These are phyloP conservation scores for Globisporangium nodosum DNA, from an alignment of 352 stramenopile genomes.

Conservation along the genomic window DNA sequence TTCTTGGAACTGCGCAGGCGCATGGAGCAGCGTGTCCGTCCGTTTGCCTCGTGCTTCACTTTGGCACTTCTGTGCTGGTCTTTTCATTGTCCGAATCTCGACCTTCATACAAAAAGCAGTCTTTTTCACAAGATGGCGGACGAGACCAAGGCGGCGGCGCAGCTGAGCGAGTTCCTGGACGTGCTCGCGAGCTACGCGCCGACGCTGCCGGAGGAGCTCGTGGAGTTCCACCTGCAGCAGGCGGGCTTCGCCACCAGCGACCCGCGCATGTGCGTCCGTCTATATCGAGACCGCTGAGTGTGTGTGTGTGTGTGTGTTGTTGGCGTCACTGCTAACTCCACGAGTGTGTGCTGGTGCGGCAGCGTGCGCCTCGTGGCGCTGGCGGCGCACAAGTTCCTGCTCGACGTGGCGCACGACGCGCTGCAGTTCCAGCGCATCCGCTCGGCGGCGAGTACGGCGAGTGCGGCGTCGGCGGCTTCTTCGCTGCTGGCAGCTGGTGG, in stretches of 20 bases:
- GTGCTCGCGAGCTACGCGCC: conserved; percentile 57
- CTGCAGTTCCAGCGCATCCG: conserved; percentile 79
- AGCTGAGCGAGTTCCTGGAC: conserved; percentile 65
- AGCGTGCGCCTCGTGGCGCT: conserved; percentile 66
- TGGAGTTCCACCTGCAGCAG: conserved; percentile 75
- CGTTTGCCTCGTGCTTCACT: too few species aligned
- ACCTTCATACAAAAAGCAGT: too few species aligned
- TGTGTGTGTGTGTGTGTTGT: background rate
- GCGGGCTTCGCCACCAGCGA: conserved; percentile 62
- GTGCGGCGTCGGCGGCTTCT: conserved; percentile 5
- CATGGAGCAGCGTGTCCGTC: too few species aligned
- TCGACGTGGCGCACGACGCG: conserved; percentile 73
- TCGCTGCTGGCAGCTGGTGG: conserved; percentile 11
- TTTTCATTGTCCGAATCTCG: too few species aligned
- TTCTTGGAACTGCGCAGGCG: too few species aligned
- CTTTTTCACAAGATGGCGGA: background rate
- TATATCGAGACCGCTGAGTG: background rate
- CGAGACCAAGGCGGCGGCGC: conserved; percentile 12
- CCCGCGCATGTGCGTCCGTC: conserved; percentile 45
- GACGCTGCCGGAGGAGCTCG: conserved; percentile 65
- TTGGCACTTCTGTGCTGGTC: too few species aligned
- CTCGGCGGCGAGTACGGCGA: conserved; percentile 16
- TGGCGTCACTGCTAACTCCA: too few species aligned
- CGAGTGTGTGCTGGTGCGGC: background rate
- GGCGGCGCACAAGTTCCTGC: conserved; percentile 72